phyloP scores from a whole-genome alignment of 116 monocot species.

The Cymodocea nodosa region DNA sequence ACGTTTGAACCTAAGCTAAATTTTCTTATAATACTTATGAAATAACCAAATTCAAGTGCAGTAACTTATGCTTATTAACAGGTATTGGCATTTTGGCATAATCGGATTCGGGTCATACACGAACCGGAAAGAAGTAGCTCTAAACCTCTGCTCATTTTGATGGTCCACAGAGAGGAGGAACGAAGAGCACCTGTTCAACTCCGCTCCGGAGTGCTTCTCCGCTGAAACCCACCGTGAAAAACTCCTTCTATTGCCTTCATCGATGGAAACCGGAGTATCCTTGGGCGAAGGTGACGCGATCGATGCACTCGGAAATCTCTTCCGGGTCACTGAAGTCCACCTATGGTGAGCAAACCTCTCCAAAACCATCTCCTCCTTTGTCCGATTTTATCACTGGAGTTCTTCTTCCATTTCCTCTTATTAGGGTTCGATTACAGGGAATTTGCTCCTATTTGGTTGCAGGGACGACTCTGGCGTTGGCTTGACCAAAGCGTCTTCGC shows the following conservation, averaged over 20 bases:
- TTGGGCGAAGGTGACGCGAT: constrained; percentile 4
- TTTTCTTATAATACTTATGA: too few relatives aligned
- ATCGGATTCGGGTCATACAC: background rate
- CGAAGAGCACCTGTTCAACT: background rate
- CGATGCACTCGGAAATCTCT: constrained; percentile 13
- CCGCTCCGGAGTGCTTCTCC: background rate
- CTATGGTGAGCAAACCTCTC: constrained; percentile 20
- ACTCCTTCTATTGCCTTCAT: background rate
- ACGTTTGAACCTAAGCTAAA: too few relatives aligned
- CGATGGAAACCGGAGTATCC: background rate
- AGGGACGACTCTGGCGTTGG: constrained; percentile 7
- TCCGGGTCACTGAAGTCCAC: constrained; percentile 21
- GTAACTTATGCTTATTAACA: too few relatives aligned
- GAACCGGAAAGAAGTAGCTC: background rate
- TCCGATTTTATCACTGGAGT: background rate
- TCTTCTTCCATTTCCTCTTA: background rate
- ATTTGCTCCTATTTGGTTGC: background rate
- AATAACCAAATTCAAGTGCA: too few relatives aligned
- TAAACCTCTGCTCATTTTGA: background rate
- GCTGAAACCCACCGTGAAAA: background rate
- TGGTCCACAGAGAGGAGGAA: background rate
- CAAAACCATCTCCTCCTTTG: constrained; percentile 2
- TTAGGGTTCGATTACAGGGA: background rate
- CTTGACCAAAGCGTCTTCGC: background rate
- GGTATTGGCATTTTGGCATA: too few relatives aligned